phyloP scores from a whole-genome alignment of 116 monocot genomes.

The Iris pallida region DNA sequence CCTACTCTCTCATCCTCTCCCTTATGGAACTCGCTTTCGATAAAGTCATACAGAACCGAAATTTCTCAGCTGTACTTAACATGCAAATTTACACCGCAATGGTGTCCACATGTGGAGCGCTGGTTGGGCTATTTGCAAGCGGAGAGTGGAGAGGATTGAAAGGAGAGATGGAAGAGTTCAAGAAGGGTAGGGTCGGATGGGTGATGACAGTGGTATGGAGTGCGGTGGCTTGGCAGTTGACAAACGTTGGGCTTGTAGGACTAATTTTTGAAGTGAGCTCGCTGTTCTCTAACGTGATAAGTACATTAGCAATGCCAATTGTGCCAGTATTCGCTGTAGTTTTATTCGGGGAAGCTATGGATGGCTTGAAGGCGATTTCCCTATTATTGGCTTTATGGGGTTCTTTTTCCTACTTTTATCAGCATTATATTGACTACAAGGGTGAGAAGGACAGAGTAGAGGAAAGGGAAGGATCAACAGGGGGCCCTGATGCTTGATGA shows the following conservation, averaged over 20 bases:
- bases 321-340: conserved; percentile 36
- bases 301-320: conserved; percentile 25
- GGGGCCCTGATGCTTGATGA: not conserved
- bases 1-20: conserved; percentile 21
- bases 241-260: conserved; percentile 8
- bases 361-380: conserved; percentile 16
- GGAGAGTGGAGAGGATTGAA: conserved; percentile 24
- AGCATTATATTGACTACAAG: conserved; percentile 16
- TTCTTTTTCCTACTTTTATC: conserved; percentile 18
- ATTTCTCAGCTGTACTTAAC: conserved; percentile 2
- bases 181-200: conserved; percentile 5
- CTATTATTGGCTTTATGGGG: conserved; percentile 22
- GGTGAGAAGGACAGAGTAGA: not conserved
- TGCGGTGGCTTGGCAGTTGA: conserved; percentile 25
- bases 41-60: conserved; percentile 9
- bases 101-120: not conserved
- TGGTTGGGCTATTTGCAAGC: conserved; percentile 15
- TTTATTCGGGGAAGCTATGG: conserved; percentile 21
- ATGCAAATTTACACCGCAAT: conserved; percentile 9
- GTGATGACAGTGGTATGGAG: conserved; percentile 13
- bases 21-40: conserved; percentile 15
- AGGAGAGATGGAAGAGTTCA: conserved; percentile 11
- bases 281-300: conserved; percentile 31
- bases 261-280: conserved; percentile 22
- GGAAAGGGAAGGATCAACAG: not conserved